Evolutionary conservation across 2,329 filamentous ascomycete genomes (phyloP), one percentile per base, ranked within the genome.

Genomic region (Zopfia rhizophila): DNA sequence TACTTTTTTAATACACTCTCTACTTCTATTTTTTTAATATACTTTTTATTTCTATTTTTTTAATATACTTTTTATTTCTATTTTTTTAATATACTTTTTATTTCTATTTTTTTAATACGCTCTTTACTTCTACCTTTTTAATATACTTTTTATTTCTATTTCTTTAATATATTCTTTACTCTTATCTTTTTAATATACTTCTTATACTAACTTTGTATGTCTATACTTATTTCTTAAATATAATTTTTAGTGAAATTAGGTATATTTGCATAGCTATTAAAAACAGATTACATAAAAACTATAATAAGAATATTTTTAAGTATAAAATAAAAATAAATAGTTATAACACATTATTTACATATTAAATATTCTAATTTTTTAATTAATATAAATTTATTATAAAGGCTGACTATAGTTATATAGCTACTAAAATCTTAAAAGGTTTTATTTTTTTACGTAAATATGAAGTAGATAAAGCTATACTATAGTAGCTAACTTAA

Each of bases 351-450:
- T 49, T 52, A 48, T 52, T 39, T 27, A 35, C 48, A 45, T 35
- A 38, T 27, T 36, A 52, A 49, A 48, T 52, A 48, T 48, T 39
- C 39, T n/a, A 38, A 49, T 52, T 52, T 41, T 48, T 52, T 36
- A 52, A 49, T 35, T 30, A 22, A 13, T 46, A 53, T 50, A 33
- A 42, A 45, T 38, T 31, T 43, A 50, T 41, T 37, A 53, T 38
- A 44, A 51, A 41, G 45, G 45, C 37, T 37, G 45, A 50, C n/a
- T 50, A 30, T 24, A 42, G 39, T 50, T 40, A 40, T 36, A 21
- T 53, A 21, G 49, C 49, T 25, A 38, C 49, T 23, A 32, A 53
- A 23, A 50, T 53, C 19, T 38, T 53, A 18, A 45, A 53, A 24
- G 50, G 40, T 32, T 36, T 40, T 31, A 40, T 52, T 52, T 45